Evolutionary conservation across 345 rosid genomes (phyloP), one percentile per base, ranked within the genome.

Genomic region (Boechera retrofracta): DNA sequence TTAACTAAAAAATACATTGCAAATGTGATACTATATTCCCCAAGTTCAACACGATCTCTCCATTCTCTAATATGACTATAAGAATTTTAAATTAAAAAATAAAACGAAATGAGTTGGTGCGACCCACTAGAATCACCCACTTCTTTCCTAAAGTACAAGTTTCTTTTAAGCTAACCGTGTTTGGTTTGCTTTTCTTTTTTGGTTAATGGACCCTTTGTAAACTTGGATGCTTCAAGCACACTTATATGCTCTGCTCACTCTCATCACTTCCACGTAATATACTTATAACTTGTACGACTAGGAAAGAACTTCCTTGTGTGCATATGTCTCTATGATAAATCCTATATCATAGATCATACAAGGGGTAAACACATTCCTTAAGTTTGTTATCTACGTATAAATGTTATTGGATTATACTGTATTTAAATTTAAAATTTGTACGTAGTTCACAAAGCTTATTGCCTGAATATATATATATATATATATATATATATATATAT

Each of bases 91-190:
- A 65, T 6, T 4, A 24, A n/a, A 52, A 12, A 15, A 24, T 6
- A 47, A 48, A 49, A 56, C 8, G 15, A 64, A 38, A 64, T 47
- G 72, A 48, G 62, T 65, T 66, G 47, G 77, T 64, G 72, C 36
- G 72, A 77, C 73, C 73, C 81, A 64, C 76, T 35, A 62, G 64
- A 69, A 69, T 61, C 70, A 69, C 64, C 62, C 75, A 64, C 72
- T 77, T 71, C 31, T 42, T 65, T 64, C 61, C 69, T 71, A 56
- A 65, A 65, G 68, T 72, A 65, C 56, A 78, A 6, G 31, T 65
- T 71, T 65, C 41, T 65, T 49, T 69, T 59, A 38, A 57, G 73
- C 55, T 21, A 77, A 71, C 47, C 62, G 36, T 65, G 60, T 72
- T 58, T 38, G 31, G 9, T 48, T 66, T 72, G 77, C 69, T 51